These are phyloP conservation scores for Septoria linicola DNA, from an alignment of 2,329 filamentous ascomycete genomes.

Conservation along the genomic window DNA sequence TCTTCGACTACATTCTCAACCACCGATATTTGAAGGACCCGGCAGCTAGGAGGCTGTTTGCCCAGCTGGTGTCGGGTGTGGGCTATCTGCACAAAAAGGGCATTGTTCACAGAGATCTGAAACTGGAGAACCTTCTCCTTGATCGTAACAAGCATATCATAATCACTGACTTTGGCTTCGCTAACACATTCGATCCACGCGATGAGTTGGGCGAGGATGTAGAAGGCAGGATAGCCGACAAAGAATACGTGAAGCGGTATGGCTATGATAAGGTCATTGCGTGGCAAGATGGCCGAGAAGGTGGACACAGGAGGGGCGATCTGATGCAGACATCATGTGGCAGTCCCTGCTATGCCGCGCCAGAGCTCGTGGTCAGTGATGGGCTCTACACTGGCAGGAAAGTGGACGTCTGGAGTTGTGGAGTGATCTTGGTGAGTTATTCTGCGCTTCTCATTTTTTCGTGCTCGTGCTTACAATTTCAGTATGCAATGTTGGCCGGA, in stretches of 20 bases:
- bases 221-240: constrained; percentile 80
- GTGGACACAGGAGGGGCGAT: constrained; percentile 71
- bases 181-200: constrained; percentile 88
- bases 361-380: constrained; percentile 95
- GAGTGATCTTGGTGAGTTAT: constrained; percentile 84
- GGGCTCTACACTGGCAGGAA: constrained; percentile 96
- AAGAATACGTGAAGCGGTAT: constrained; percentile 81
- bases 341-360: constrained; percentile 95
- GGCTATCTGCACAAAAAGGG: constrained; percentile 98
- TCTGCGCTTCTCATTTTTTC: not conserved
- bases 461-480: constrained; percentile 24
- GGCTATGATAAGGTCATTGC: constrained; percentile 77
- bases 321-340: constrained; percentile 99
- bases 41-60: constrained; percentile 84
- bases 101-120: constrained; percentile 95
- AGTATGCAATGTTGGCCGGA: constrained; percentile 98
- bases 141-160: constrained; percentile 99
- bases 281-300: constrained; percentile 54
- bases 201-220: constrained; percentile 90
- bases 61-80: constrained; percentile 92
- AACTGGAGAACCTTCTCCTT: constrained; percentile 90
- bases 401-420: constrained; percentile 98
- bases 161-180: constrained; percentile 98
- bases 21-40: constrained; percentile 95
- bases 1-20: constrained; percentile 97